Conservation (phyloP, 345 rosid species). For the Kandelia obovata region DNA sequence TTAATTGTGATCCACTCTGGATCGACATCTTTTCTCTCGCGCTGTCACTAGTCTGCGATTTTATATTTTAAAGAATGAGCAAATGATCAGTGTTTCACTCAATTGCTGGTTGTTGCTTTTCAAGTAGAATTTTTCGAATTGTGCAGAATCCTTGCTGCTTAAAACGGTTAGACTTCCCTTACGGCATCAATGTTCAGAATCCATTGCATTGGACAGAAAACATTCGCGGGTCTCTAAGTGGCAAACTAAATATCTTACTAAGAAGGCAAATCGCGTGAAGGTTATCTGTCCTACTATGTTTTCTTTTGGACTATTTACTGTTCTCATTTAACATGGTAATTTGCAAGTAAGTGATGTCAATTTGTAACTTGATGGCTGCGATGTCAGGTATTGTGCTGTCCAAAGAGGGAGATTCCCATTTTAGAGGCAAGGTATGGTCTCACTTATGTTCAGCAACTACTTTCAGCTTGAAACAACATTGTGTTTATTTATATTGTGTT, state of each 20-base stretch:
- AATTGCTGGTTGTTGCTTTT: too few relatives aligned
- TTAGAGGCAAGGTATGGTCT: constrained; percentile 55
- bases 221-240: constrained; percentile 13
- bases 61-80: too few relatives aligned
- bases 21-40: too few relatives aligned
- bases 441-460: neutral
- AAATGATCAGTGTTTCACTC: too few relatives aligned
- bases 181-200: constrained; percentile 23
- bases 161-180: constrained; percentile 32
- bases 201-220: constrained; percentile 32
- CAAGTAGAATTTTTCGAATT: neutral
- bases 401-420: constrained; percentile 46
- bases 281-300: constrained; percentile 10
- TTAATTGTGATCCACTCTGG: too few relatives aligned
- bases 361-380: neutral
- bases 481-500: too few relatives aligned
- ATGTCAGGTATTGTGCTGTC: constrained; percentile 50
- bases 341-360: neutral
- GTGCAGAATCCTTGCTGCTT: constrained; percentile 35
- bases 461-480: too few relatives aligned
- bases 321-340: neutral
- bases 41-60: too few relatives aligned
- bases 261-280: constrained; percentile 19
- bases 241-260: constrained; percentile 5
- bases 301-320: neutral